phyloP scores from a whole-genome alignment of 1,284 basidiomycete genomes.

The Tremellales sp. region DNA sequence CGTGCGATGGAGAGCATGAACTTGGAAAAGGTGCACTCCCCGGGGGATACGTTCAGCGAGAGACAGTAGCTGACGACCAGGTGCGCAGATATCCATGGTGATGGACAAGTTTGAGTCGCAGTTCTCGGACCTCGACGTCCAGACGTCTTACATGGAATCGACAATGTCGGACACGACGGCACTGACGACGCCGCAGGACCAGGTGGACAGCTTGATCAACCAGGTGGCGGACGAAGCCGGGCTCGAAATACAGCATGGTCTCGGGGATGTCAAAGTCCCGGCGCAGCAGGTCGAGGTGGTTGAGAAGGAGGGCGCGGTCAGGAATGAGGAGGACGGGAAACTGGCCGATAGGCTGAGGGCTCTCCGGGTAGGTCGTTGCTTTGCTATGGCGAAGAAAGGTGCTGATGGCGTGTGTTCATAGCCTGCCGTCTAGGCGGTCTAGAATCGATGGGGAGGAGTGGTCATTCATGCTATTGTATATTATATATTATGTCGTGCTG shows the following conservation, averaged over 20 bases:
- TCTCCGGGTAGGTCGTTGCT: constrained; percentile 34
- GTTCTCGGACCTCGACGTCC: constrained; percentile 95
- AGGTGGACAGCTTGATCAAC: constrained; percentile 86
- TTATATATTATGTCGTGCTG: too few relatives aligned
- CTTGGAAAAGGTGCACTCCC: constrained; percentile 82
- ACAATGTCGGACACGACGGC: constrained; percentile 93
- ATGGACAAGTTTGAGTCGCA: constrained; percentile 99
- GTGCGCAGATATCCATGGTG: constrained; percentile 81
- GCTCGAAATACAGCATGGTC: constrained; percentile 88
- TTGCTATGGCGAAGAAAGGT: neutral
- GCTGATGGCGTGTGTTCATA: neutral
- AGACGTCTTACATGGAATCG: constrained; percentile 97
- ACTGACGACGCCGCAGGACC: constrained; percentile 90
- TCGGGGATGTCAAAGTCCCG: constrained; percentile 62
- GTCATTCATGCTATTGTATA: too few relatives aligned
- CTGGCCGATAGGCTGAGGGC: constrained; percentile 40
- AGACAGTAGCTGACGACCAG: neutral
- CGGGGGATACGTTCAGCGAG: neutral
- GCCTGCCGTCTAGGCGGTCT: neutral
- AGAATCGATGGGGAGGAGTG: too few relatives aligned
- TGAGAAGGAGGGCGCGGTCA: constrained; percentile 18
- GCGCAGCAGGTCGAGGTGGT: constrained; percentile 40
- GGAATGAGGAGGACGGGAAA: constrained; percentile 42
- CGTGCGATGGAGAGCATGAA: constrained; percentile 99
- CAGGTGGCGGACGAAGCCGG: constrained; percentile 97